phyloP scores from a whole-genome alignment of 2,329 filamentous ascomycete species.

The Alternaria incomplexa region DNA sequence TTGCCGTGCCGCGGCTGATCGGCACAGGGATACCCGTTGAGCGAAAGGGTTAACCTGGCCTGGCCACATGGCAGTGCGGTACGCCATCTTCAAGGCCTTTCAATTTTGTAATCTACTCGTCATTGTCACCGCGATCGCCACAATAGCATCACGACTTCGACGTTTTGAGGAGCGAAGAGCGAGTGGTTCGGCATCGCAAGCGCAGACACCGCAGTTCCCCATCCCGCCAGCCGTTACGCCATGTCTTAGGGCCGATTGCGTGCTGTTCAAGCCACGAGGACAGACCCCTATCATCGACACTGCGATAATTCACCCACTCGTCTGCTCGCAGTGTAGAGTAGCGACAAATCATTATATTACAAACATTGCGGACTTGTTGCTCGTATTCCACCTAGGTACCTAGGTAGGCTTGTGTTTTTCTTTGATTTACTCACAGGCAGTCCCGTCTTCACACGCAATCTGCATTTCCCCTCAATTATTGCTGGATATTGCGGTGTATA shows the following conservation, averaged over 20 bases:
- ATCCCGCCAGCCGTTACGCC: background rate
- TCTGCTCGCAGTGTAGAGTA: too few relatives aligned
- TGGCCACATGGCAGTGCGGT: background rate
- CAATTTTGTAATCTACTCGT: background rate
- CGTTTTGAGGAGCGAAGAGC: background rate
- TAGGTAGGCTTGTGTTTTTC: background rate
- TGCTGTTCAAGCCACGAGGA: background rate
- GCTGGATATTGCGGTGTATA: too few relatives aligned
- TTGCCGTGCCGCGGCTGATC: background rate
- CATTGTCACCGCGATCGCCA: background rate
- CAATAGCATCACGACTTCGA: background rate
- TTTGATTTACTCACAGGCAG: too few relatives aligned
- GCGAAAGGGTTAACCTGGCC: background rate
- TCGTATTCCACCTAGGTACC: rapidly evolving
- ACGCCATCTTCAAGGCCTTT: background rate
- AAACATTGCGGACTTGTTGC: background rate
- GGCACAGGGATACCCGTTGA: background rate
- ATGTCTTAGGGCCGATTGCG: background rate
- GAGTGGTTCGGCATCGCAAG: background rate
- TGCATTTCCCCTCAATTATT: too few relatives aligned
- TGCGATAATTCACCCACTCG: background rate
- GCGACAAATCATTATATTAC: background rate
- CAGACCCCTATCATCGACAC: background rate
- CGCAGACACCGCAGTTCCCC: background rate
- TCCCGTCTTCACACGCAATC: too few relatives aligned